Percentiles rank a stretch among this genome's conserved stretches.
phyloP scores from a whole-genome alignment of 768 basidiomycete species.

The Agaricus sinodeliciosus region DNA sequence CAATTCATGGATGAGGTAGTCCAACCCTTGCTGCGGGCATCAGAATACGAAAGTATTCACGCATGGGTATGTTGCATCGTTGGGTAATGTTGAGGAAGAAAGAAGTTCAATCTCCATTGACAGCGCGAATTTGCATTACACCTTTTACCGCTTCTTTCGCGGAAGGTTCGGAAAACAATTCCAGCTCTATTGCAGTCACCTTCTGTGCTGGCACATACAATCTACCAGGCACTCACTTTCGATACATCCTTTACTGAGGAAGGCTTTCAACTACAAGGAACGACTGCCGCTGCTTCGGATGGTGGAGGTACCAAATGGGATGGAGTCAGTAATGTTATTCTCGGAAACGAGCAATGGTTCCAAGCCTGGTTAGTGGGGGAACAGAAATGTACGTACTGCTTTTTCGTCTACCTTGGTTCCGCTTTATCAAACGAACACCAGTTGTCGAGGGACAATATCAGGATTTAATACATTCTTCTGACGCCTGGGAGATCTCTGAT shows the following conservation, averaged over 20 bases:
- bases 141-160: constrained; percentile 69
- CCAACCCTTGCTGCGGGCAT: constrained; percentile 60
- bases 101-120: constrained; percentile 3
- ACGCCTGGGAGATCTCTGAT: constrained; percentile 83
- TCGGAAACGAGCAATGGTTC: constrained; percentile 87
- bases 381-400: constrained; percentile 63
- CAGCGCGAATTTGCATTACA: constrained; percentile 81
- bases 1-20: constrained; percentile 72
- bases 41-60: constrained; percentile 57
- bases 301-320: constrained; percentile 43
- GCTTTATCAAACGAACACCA: constrained; percentile 22
- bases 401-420: not conserved
- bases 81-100: not conserved
- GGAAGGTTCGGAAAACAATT: constrained; percentile 70
- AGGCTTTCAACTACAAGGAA: constrained; percentile 59
- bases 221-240: constrained; percentile 87
- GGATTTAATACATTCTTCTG: constrained; percentile 69
- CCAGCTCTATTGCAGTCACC: constrained; percentile 72
- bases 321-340: constrained; percentile 75
- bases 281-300: constrained; percentile 29
- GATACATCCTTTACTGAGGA: constrained; percentile 72
- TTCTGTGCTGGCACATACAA: constrained; percentile 87
- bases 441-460: constrained; percentile 87
- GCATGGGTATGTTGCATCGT: constrained; percentile 56
- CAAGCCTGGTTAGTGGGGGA: constrained; percentile 87